Evolutionary conservation across 2,329 filamentous ascomycete species (phyloP), one percentile per base, ranked within the genome.

Genomic region (Sporothrix sp.): DNA sequence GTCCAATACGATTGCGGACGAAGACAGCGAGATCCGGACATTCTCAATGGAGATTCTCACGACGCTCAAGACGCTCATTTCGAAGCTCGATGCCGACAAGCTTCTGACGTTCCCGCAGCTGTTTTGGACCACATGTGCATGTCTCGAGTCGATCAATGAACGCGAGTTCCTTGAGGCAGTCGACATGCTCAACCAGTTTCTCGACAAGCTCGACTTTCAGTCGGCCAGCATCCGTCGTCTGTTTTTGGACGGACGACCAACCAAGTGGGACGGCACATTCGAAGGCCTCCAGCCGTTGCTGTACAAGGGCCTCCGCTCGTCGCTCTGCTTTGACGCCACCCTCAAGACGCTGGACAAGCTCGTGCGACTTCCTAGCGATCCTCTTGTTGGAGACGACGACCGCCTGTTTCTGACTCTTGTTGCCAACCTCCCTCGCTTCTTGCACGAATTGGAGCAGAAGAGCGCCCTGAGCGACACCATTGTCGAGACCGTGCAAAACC

Each of bases 1-100:
- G 28, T 97, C 91, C 2, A 98, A 97, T 65, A 98, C 93, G 0
- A 93, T 98, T 60, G 90, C 94, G 0, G 91, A 97, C 57, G 89
- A 96, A 58, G 88, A 95, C 61, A 79, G 82, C 0, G 91, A 97
- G 67, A 95, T 96, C 49, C 88, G 96, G 61, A 91, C 89, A 0
- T 98, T 98, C 61, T 94, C 93, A 0, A 91, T 97, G 84, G 94
- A 98, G 63, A 97, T 98, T 52, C 68, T 98, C 48, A 96, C 90
- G 0, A 98, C 94, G 0, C 67, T 98, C 47, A 90, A 94, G 62
- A 89, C 89, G 0, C 84, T 98, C 39, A 95, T 98, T 52, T 78
- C 82, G 57, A 93, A 91, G 50, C 71, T 97, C 25, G 83, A 90
- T 18, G 75, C 85, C 0, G 78, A 85, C 33, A 85, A 90, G 62